Evolutionary conservation across 371 early-diverging fungal species (phyloP), one percentile per base, ranked within the genome.

Genomic region (Rhizopus microsporus): DNA sequence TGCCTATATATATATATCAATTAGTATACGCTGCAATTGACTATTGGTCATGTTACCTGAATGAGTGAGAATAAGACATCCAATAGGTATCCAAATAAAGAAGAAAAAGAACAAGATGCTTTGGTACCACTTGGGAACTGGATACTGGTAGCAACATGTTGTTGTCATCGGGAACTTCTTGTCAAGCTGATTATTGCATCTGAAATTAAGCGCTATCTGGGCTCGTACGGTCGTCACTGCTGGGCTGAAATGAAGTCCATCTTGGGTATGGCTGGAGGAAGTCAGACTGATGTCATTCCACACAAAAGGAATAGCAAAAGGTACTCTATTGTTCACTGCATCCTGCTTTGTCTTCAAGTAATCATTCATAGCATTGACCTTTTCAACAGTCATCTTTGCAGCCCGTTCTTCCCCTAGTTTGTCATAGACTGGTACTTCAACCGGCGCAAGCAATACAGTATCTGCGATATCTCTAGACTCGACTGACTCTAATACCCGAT

Each of bases 81-180:
- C 80, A 17, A 72, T 17, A 5, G 85, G 86, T 12, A 83, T 59
- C 65, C 77, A 74, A 9, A 80, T 12, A 38, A 86, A 52, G 31
- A 80, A 76, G 38, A 81, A 62, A 9, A 68, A n/a, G 8, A 85
- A 69, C 31, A 80, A 59, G 7, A 72, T 17, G 16, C 61, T 57
- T 15, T 82, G 82, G 37, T 81, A 76, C 80, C 82, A 74, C 10
- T 37, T 52, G 9, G 85, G 86, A 1, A 40, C 12, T 3, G 88
- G 85, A 51, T 88, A 88, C 10, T 67, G 65, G 50, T 78, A 81
- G 67, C 90, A 89, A 69, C 90, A 88, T 0, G 87, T 86, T 16
- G 74, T 68, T 34, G 64, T 65, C 70, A 84, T 74, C 6, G 79
- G 79, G 10, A 71, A 65, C 4, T 15, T 17, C 39, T 79, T 81